Evolutionary conservation across 1,284 basidiomycete genomes (phyloP).

Genomic region (Puccinia polysora): DNA sequence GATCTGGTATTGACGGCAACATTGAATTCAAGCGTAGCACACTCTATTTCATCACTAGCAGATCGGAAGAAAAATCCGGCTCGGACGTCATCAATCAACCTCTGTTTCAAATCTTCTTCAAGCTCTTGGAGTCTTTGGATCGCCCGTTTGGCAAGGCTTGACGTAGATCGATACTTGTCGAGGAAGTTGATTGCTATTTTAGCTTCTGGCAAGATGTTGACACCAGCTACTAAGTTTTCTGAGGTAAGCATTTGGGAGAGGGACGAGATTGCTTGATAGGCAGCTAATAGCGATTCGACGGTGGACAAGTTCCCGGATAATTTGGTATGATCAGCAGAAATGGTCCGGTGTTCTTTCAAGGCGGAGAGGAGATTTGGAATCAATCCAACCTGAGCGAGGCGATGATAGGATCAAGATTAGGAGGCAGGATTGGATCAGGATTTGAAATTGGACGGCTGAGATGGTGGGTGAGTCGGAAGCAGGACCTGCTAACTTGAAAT

Average conservation of each 20-base stretch:
- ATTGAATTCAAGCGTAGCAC: neutral
- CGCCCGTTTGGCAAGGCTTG: constrained; percentile 36
- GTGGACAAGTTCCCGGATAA: constrained; percentile 9
- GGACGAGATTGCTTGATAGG: constrained; percentile 9
- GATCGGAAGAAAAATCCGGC: neutral
- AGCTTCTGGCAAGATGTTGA: constrained; percentile 1
- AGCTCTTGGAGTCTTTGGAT: constrained; percentile 22
- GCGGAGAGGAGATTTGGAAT: constrained; percentile 18
- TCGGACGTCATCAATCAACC: constrained; percentile 37
- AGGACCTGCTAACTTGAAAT: constrained; percentile 14
- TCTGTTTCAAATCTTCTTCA: constrained; percentile 43
- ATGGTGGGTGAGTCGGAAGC: neutral
- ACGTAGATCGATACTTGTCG: neutral
- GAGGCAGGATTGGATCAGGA: neutral
- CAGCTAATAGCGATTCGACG: constrained; percentile 23
- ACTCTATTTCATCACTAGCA: neutral
- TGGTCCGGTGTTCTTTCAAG: constrained; percentile 18
- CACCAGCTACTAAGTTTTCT: constrained; percentile 13
- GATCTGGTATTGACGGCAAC: constrained; percentile 11
- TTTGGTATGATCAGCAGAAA: constrained; percentile 23
- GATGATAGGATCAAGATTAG: constrained; percentile 3
- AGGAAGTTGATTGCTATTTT: constrained; percentile 8
- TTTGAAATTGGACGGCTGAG: neutral
- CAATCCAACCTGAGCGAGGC: constrained; percentile 22
- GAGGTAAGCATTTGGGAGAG: constrained; percentile 21